Conservation (phyloP, 768 basidiomycete genomes). For the Mycena sanguinolenta region DNA sequence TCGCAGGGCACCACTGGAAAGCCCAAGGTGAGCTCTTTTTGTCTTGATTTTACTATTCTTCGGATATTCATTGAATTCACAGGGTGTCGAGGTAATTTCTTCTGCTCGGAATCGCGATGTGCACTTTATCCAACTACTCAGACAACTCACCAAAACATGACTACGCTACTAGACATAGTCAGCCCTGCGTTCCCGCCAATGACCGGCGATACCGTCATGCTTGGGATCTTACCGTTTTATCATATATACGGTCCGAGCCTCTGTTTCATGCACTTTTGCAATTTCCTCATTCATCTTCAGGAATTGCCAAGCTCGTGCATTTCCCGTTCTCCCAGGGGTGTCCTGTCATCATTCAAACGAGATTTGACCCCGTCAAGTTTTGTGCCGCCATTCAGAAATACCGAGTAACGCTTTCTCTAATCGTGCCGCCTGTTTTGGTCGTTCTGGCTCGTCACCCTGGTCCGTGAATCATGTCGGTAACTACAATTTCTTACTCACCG, state of each 20-base stretch:
- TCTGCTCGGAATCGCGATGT: background rate
- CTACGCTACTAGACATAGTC: conserved; percentile 67
- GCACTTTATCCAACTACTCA: conserved; percentile 36
- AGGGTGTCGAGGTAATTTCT: conserved; percentile 57
- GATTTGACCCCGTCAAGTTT: conserved; percentile 80
- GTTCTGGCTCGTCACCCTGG: conserved; percentile 78
- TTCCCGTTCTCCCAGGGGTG: conserved; percentile 66
- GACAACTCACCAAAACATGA: conserved; percentile 81
- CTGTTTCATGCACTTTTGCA: background rate
- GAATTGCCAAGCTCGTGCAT: conserved; percentile 72
- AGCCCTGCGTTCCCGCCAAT: conserved; percentile 57
- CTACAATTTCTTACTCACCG: background rate
- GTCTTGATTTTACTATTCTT: background rate
- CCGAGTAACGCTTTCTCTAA: conserved; percentile 66
- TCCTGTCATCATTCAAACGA: conserved; percentile 69
- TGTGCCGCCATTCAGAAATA: conserved; percentile 77
- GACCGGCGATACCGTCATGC: conserved; percentile 60
- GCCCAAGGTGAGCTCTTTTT: conserved; percentile 64
- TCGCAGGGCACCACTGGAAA: conserved; percentile 80
- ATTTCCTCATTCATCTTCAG: conserved; percentile 44
- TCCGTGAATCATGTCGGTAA: conserved; percentile 45
- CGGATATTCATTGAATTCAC: background rate
- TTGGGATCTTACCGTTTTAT: conserved; percentile 71
- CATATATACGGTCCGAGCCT: conserved; percentile 56
- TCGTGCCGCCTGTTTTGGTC: conserved; percentile 91